phyloP scores from a whole-genome alignment of 163 green algal species.

The Smithsoniella earleae region DNA sequence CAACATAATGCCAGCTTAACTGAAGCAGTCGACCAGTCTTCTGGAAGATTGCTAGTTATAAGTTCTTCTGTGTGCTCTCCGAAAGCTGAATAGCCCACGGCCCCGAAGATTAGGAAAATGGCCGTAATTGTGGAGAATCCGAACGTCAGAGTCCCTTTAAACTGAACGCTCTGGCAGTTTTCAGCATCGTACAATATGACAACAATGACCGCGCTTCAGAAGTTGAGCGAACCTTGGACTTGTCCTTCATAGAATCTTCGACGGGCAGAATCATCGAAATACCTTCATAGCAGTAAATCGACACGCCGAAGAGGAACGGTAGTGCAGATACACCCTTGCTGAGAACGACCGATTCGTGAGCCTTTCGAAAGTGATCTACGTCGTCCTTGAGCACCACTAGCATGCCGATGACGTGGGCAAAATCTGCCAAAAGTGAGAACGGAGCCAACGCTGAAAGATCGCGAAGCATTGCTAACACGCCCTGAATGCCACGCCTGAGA shows the following conservation, averaged over 20 bases:
- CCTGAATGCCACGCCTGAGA: not conserved
- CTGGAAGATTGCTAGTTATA: conserved; percentile 52
- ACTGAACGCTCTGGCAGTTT: no score
- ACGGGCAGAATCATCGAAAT: conserved; percentile 51
- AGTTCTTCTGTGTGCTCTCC: conserved; percentile 46
- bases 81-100: conserved; percentile 45
- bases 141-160: conserved; percentile 37
- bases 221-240: conserved; percentile 28
- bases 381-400: conserved; percentile 45
- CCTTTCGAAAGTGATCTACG: conserved; percentile 18
- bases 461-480: conserved; percentile 35
- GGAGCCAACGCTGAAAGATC: conserved; percentile 38
- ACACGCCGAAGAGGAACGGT: conserved; percentile 49
- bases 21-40: conserved; percentile 34
- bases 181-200: no score
- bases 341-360: conserved; percentile 9
- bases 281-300: conserved; percentile 57
- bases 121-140: conserved; percentile 38
- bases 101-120: conserved; percentile 37
- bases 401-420: conserved; percentile 36
- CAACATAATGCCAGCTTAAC: conserved; percentile 47
- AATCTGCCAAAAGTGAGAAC: conserved; percentile 38
- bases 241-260: conserved; percentile 45
- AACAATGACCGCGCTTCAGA: no score
- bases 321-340: conserved; percentile 31